These are phyloP conservation scores for Psilocybe cubensis DNA, from an alignment of 768 basidiomycete genomes.

Conservation along the genomic window DNA sequence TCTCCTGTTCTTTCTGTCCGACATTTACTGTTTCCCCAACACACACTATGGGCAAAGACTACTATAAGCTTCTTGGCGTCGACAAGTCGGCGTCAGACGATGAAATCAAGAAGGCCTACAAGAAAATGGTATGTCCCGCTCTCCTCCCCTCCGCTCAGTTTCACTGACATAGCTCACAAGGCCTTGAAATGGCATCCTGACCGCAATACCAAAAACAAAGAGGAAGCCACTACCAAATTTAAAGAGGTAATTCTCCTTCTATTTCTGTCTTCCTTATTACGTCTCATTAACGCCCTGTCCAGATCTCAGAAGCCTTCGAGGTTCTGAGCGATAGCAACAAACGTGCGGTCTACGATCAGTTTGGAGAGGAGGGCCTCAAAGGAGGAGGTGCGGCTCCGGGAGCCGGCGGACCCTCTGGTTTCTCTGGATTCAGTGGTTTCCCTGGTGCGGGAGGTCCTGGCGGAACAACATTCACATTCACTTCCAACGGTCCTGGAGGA, in stretches of 20 bases:
- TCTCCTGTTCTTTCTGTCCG: conserved; percentile 8
- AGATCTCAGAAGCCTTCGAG: conserved; percentile 97
- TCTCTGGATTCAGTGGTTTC: conserved; percentile 47
- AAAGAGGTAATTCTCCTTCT: conserved; percentile 66
- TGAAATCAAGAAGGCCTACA: conserved; percentile 93
- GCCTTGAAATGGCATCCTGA: conserved; percentile 97
- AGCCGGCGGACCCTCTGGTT: conserved; percentile 47
- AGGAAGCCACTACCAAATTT: conserved; percentile 87
- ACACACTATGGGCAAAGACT: conserved; percentile 76
- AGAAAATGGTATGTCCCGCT: conserved; percentile 79
- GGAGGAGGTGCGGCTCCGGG: conserved; percentile 59
- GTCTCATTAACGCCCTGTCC: conserved; percentile 4
- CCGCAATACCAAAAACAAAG: conserved; percentile 76
- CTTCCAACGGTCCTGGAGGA: conserved; percentile 50
- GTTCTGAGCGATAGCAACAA: conserved; percentile 89
- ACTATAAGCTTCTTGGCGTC: conserved; percentile 85
- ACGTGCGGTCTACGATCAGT: conserved; percentile 86
- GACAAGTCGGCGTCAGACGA: conserved; percentile 76
- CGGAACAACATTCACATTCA: conserved; percentile 59
- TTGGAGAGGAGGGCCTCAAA: conserved; percentile 95
- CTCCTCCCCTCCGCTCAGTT: background rate
- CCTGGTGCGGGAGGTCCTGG: conserved; percentile 41
- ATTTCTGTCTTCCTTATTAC: background rate
- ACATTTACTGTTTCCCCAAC: background rate
- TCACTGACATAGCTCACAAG: conserved; percentile 30